Percentiles rank a stretch among this genome's conserved stretches.
Evolutionary conservation across 441 rosid genomes (phyloP).

Genomic region (Pelargonium myrrhifolium): DNA sequence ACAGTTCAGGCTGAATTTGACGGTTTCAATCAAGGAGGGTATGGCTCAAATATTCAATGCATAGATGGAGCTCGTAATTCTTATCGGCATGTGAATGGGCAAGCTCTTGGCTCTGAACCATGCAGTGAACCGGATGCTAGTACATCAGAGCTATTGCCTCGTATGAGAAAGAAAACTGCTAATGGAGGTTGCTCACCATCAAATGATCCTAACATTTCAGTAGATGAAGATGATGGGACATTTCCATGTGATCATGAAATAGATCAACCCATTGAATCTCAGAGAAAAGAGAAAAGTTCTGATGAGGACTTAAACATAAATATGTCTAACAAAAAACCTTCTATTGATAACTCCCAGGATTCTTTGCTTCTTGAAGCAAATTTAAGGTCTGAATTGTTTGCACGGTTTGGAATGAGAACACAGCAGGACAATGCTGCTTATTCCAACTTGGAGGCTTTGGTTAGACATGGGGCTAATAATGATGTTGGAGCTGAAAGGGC

Average conservation of each 20-base stretch:
- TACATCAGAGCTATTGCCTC: constrained; percentile 68
- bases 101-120: constrained; percentile 61
- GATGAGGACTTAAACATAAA: constrained; percentile 22
- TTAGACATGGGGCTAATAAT: constrained; percentile 44
- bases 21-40: constrained; percentile 28
- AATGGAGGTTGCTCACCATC: constrained; percentile 49
- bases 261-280: constrained; percentile 28
- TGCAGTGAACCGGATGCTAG: constrained; percentile 89
- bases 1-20: constrained; percentile 34
- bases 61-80: constrained; percentile 28
- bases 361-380: constrained; percentile 71
- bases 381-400: constrained; percentile 76
- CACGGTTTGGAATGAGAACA: constrained; percentile 48
- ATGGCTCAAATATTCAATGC: constrained; percentile 27
- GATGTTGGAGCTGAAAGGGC: constrained; percentile 61
- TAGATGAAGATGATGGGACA: constrained; percentile 57
- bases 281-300: constrained; percentile 29
- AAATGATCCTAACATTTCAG: constrained; percentile 43
- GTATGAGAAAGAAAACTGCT: constrained; percentile 37
- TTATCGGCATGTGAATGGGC: constrained; percentile 38
- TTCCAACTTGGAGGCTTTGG: constrained; percentile 30
- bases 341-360: constrained; percentile 35
- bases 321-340: constrained; percentile 18
- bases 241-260: constrained; percentile 41
- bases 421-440: constrained; percentile 34